Evolutionary conservation across 2,329 filamentous ascomycete genomes (phyloP).

Genomic region (Sporothrix protearum): DNA sequence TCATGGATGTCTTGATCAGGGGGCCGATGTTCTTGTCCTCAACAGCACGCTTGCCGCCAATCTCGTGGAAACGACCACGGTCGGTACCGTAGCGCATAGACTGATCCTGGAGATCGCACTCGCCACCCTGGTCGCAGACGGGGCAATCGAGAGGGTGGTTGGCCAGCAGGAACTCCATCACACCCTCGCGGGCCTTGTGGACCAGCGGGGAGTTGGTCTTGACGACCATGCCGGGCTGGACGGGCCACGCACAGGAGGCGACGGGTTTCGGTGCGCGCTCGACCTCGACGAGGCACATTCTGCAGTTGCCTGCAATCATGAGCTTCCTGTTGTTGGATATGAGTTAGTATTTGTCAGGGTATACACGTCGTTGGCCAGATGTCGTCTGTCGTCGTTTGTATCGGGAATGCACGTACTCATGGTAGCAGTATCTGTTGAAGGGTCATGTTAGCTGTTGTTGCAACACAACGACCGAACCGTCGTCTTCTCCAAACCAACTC

Average conservation of each 20-base stretch:
- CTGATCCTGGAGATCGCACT: slow-evolving; percentile 98
- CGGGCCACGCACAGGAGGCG: slow-evolving; percentile 97
- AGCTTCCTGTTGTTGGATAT: slow-evolving; percentile 70
- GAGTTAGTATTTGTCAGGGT: slow-evolving; percentile 40
- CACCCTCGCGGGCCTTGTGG: slow-evolving; percentile 96
- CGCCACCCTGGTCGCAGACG: slow-evolving; percentile 97
- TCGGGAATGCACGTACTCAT: slow-evolving; percentile 59
- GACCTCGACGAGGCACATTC: slow-evolving; percentile 99
- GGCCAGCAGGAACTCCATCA: slow-evolving; percentile 97
- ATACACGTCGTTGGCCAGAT: slow-evolving; percentile 39
- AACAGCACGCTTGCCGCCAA: slow-evolving; percentile 91
- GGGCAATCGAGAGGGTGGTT: slow-evolving; percentile 96
- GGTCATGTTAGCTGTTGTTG: slow-evolving; percentile 34
- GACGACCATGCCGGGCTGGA: slow-evolving; percentile 97
- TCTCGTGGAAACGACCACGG: slow-evolving; percentile 93
- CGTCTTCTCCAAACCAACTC: slow-evolving; percentile 33
- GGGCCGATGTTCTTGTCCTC: slow-evolving; percentile 99
- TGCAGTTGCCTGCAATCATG: slow-evolving; percentile 98
- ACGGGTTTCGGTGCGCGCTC: slow-evolving; percentile 95
- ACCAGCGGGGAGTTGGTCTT: slow-evolving; percentile 95
- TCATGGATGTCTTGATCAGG: slow-evolving; percentile 99
- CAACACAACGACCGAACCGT: neutral
- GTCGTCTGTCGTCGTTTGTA: slow-evolving; percentile 5
- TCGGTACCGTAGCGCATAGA: slow-evolving; percentile 98
- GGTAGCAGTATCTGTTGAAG: slow-evolving; percentile 82